A percentile compares a stretch with the other conserved stretches of the same genome.
Evolutionary conservation across 108 stramenopile species (phyloP).

Genomic region (Discostella stelligeroides): DNA sequence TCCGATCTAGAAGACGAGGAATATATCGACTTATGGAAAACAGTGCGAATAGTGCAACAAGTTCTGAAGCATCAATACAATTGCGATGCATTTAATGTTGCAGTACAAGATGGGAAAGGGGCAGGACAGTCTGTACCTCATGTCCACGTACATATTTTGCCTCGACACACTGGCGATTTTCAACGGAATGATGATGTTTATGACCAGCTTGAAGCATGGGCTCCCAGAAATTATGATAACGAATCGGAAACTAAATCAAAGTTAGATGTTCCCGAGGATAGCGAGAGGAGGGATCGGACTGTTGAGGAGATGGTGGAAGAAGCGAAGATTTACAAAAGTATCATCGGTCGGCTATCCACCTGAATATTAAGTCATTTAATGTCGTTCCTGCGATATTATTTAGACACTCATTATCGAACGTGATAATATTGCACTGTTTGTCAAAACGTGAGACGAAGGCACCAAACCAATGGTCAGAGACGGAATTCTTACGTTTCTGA

Average conservation of each 20-base stretch:
- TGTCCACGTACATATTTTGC: slow-evolving; percentile 92
- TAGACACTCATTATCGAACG: no score
- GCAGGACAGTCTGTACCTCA: slow-evolving; percentile 91
- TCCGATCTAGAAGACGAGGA: slow-evolving; percentile 73
- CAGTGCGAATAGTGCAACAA: slow-evolving; percentile 71
- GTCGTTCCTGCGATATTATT: no score
- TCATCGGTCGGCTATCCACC: slow-evolving; percentile 22
- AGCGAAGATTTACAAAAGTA: slow-evolving; percentile 59
- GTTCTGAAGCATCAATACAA: slow-evolving; percentile 61
- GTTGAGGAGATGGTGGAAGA: slow-evolving; percentile 78
- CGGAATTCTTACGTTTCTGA: no score
- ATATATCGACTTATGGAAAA: slow-evolving; percentile 79
- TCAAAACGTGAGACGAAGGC: no score
- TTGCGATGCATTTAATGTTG: slow-evolving; percentile 80
- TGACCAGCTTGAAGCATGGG: slow-evolving; percentile 82
- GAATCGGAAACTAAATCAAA: slow-evolving; percentile 34
- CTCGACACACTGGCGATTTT: slow-evolving; percentile 69
- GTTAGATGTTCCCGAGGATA: slow-evolving; percentile 78
- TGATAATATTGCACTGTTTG: no score
- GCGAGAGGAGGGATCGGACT: slow-evolving; percentile 77
- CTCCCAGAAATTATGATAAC: slow-evolving; percentile 63
- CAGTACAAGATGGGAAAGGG: slow-evolving; percentile 85
- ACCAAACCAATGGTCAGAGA: no score
- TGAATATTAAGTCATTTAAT: no score
- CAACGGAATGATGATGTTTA: slow-evolving; percentile 88